Conservation (phyloP, 176 grass and related monocot species). For the Aegilops sharonensis region DNA sequence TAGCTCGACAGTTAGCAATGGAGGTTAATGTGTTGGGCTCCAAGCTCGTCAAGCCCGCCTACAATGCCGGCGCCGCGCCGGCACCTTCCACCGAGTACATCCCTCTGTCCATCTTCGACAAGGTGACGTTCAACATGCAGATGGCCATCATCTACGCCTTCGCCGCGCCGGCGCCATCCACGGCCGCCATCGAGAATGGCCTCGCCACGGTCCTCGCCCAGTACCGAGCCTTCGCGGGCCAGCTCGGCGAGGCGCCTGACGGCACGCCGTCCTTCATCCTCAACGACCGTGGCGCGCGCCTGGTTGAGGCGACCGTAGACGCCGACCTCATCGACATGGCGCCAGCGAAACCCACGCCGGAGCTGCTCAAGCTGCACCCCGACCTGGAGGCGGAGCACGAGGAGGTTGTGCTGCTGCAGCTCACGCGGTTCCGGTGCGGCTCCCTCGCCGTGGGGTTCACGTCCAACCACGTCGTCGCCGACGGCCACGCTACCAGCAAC, state of each 20-base stretch:
- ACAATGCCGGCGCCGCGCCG: neutral
- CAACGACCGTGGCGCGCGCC: neutral
- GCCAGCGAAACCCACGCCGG: neutral
- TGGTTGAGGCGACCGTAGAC: neutral
- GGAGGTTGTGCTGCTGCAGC: slow-evolving; percentile 8
- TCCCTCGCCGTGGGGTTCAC: slow-evolving; percentile 14
- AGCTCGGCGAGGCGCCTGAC: slow-evolving; percentile 33
- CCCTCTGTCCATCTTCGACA: slow-evolving; percentile 64
- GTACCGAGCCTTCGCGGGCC: slow-evolving; percentile 55
- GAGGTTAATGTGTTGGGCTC: neutral
- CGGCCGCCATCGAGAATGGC: slow-evolving; percentile 41
- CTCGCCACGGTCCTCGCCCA: slow-evolving; percentile 30
- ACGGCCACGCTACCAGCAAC: neutral
- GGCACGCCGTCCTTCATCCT: slow-evolving; percentile 1
- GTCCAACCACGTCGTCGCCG: slow-evolving; percentile 1
- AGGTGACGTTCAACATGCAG: slow-evolving; percentile 44
- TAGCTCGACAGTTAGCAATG: neutral
- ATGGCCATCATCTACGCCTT: slow-evolving; percentile 69
- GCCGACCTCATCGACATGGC: neutral
- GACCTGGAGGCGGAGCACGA: neutral
- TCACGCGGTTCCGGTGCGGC: slow-evolving; percentile 7
- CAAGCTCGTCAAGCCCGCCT: neutral
- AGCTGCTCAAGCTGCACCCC: neutral
- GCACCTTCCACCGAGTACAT: neutral
- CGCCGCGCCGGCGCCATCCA: slow-evolving; percentile 52